Evolutionary conservation across 2,329 filamentous ascomycete species (phyloP).

Genomic region (Epicoccum sorghinum): DNA sequence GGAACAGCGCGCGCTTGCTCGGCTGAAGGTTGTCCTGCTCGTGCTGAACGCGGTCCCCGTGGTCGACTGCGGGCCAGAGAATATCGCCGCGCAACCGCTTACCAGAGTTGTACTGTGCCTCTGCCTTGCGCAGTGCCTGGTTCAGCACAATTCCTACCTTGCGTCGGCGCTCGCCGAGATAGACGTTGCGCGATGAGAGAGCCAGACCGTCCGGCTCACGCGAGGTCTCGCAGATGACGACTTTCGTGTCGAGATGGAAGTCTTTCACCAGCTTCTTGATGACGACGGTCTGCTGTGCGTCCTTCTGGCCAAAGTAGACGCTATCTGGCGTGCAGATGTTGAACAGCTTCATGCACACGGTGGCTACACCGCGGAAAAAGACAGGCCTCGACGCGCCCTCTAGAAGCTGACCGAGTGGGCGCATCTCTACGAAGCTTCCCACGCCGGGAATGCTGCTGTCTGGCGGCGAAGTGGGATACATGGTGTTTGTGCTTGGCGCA

Average conservation of each 20-base stretch:
- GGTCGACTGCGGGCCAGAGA: constrained; percentile 70
- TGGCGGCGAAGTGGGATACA: constrained; percentile 86
- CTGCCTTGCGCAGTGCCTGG: constrained; percentile 72
- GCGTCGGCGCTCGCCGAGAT: constrained; percentile 78
- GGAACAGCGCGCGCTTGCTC: constrained; percentile 70
- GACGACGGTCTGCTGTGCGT: constrained; percentile 93
- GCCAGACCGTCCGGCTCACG: constrained; percentile 84
- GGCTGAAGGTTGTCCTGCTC: constrained; percentile 68
- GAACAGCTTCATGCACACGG: constrained; percentile 93
- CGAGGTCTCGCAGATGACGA: constrained; percentile 75
- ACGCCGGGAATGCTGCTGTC: constrained; percentile 73
- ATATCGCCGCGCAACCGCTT: constrained; percentile 67
- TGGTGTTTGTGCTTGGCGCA: constrained; percentile 78
- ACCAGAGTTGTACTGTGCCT: constrained; percentile 65
- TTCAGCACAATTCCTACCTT: constrained; percentile 74
- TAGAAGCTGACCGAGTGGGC: constrained; percentile 78
- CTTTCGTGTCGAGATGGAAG: constrained; percentile 77
- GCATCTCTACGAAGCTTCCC: constrained; percentile 91
- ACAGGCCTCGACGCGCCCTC: constrained; percentile 88
- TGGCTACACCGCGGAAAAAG: constrained; percentile 96
- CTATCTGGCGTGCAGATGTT: constrained; percentile 79
- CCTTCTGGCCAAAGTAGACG: constrained; percentile 96
- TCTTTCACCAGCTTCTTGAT: constrained; percentile 87
- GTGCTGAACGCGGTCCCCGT: constrained; percentile 61
- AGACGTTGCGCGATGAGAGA: constrained; percentile 91